A percentile compares a stretch with the other conserved stretches of the same genome.
These are phyloP conservation scores for Diaporthe sp. DNA, from an alignment of 2,329 filamentous ascomycete species.

Conservation along the genomic window DNA sequence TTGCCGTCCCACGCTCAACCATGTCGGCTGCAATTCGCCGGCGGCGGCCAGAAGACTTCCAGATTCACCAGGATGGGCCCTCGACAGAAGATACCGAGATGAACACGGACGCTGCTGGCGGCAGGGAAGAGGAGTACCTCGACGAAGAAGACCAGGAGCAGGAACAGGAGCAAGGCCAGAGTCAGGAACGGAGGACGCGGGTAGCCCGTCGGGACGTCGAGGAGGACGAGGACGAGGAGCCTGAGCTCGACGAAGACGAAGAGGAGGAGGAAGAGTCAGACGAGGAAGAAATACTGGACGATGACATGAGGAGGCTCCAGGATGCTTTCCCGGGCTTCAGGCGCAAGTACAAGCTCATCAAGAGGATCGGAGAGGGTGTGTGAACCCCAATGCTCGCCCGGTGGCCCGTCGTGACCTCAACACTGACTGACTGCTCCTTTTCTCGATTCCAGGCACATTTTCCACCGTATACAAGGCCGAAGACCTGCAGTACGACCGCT, in stretches of 20 bases:
- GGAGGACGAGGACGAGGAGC: slow-evolving; percentile 51
- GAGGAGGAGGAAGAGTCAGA: slow-evolving; percentile 61
- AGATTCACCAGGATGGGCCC: slow-evolving; percentile 63
- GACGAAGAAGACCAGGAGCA: slow-evolving; percentile 49
- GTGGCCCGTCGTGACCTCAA: background rate
- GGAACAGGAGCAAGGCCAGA: slow-evolving; percentile 50
- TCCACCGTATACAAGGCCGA: slow-evolving; percentile 99
- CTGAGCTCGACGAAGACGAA: slow-evolving; percentile 50
- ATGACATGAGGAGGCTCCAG: slow-evolving; percentile 89
- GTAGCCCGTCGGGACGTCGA: slow-evolving; percentile 45
- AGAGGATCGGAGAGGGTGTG: slow-evolving; percentile 94
- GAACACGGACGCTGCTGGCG: slow-evolving; percentile 57
- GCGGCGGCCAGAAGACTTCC: slow-evolving; percentile 55
- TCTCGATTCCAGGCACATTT: slow-evolving; percentile 81
- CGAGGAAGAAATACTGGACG: slow-evolving; percentile 74
- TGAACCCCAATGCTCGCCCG: background rate
- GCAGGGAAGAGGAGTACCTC: slow-evolving; percentile 49
- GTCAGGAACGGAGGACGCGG: slow-evolving; percentile 45
- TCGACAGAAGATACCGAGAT: slow-evolving; percentile 64
- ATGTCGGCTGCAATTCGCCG: slow-evolving; percentile 44
- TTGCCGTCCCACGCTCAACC: slow-evolving; percentile 29
- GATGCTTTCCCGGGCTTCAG: slow-evolving; percentile 86
- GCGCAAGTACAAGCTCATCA: slow-evolving; percentile 88
- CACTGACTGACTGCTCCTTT: slow-evolving; percentile 36
- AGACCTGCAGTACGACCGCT: slow-evolving; percentile 86